These are phyloP conservation scores for Panaeolus cyanescens DNA, from an alignment of 768 basidiomycete species.

Conservation along the genomic window DNA sequence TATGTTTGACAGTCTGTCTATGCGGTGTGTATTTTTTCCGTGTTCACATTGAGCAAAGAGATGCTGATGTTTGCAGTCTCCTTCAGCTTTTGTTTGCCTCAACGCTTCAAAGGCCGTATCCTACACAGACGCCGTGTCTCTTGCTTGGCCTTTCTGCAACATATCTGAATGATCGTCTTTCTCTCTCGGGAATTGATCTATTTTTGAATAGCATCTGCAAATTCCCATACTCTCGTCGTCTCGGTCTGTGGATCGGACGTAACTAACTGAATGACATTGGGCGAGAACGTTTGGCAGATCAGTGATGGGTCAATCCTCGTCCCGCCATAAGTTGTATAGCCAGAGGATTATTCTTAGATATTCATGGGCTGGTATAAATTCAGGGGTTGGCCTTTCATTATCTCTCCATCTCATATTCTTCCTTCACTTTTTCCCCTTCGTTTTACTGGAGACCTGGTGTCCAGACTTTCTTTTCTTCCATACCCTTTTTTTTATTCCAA, in stretches of 20 bases:
- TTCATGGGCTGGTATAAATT: neutral
- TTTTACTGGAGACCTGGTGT: slow-evolving; percentile 21
- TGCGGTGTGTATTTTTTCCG: neutral
- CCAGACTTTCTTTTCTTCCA: slow-evolving; percentile 7
- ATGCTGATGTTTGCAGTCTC: neutral
- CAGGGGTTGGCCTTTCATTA: neutral
- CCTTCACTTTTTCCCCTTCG: slow-evolving; percentile 10
- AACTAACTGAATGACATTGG: neutral
- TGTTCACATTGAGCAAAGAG: neutral
- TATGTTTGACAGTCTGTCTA: neutral
- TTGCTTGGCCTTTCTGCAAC: too few species aligned
- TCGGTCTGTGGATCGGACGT: neutral
- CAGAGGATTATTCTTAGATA: neutral
- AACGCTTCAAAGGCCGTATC: too few species aligned
- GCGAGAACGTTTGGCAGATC: neutral
- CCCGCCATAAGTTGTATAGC: neutral
- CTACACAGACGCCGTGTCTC: too few species aligned
- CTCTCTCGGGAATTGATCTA: neutral
- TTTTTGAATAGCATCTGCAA: neutral
- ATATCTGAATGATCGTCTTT: too few species aligned
- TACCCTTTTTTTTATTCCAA: neutral
- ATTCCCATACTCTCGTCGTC: neutral
- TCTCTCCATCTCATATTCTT: neutral
- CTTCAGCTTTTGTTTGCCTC: too few species aligned
- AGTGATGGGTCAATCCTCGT: neutral